phyloP scores from a whole-genome alignment of 192 early-diverging fungal species.

The Entrophospora sp. region DNA sequence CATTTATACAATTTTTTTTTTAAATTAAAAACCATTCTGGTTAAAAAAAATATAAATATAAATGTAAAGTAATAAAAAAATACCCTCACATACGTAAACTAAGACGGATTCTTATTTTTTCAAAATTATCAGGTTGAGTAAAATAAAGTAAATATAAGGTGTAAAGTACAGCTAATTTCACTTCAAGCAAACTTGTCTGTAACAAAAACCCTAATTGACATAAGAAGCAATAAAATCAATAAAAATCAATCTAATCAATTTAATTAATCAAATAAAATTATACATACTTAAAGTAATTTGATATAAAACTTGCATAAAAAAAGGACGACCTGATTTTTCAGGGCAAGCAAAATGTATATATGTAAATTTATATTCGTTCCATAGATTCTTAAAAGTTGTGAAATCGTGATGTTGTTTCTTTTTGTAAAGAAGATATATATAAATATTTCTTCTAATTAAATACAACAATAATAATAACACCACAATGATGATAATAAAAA shows the following conservation, averaged over 20 bases:
- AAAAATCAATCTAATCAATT: neutral
- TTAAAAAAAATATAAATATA: neutral
- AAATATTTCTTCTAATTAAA: too few relatives aligned
- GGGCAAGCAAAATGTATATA: conserved; percentile 50
- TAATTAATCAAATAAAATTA: conserved; percentile 24
- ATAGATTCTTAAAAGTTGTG: conserved; percentile 37
- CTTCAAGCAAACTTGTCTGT: conserved; percentile 19
- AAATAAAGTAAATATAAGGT: conserved; percentile 48
- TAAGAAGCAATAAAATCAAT: neutral
- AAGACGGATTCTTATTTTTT: conserved; percentile 38
- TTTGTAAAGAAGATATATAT: too few relatives aligned
- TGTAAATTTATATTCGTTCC: conserved; percentile 45
- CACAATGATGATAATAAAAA: too few relatives aligned
- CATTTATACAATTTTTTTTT: too few relatives aligned
- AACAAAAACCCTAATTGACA: neutral
- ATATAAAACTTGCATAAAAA: conserved; percentile 46
- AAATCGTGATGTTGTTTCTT: conserved; percentile 19
- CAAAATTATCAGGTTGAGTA: conserved; percentile 47
- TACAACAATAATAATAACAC: too few relatives aligned
- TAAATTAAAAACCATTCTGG: too few relatives aligned
- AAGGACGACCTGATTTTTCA: conserved; percentile 43
- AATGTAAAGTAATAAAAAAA: neutral
- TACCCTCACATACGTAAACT: conserved; percentile 25
- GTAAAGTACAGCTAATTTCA: conserved; percentile 42
- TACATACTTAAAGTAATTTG: conserved; percentile 37